Evolutionary conservation across 345 rosid species (phyloP), one percentile per base, ranked within the genome.

Genomic region (Microcos paniculata): DNA sequence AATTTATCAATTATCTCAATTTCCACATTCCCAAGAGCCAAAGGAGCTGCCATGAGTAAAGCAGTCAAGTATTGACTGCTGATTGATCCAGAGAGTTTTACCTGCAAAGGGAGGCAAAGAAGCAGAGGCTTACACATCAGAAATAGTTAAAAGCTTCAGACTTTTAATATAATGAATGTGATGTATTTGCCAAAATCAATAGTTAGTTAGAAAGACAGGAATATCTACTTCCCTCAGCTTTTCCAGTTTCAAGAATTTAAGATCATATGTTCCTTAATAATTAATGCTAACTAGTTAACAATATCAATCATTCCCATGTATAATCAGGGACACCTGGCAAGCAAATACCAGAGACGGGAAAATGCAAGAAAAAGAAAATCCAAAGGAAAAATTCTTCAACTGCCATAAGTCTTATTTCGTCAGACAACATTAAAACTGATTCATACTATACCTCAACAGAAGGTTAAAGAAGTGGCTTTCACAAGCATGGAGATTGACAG

Each of bases 31-130:
- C 96, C 96, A 59, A 87, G 94, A 71, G 98, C 95, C 80, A 96
- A 85, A 24, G 99, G 99, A 84, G 98, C 97, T 71, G 97, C 92
- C 97, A 96, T 90, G 65, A 96, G 94, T 81, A 93, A 78, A 76
- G 99, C 98, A 71, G 99, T 96, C 90, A 96, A 88, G 88, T 93
- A 93, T 63, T 96, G 98, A 79, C 97, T 93, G 77, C 99, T 96
- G 63, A 93, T 90, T 26, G 93, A 89, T 68, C 99, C 99, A 42
- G 99, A 92, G 46, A 96, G 95, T 80, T 92, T 89, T 82, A 92
- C 98, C 99, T 96, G 91, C 70, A 85, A 88, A 72, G 42, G 51
- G 33, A 76, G 77, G 73, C 31, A 40, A 42, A 40, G 51, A 64
- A 42, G 30, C 42, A 3, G 3, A 65, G 23, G 14, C 49, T 62